Conservation (phyloP, 495 filamentous ascomycete species). For the Peziza echinospora region DNA sequence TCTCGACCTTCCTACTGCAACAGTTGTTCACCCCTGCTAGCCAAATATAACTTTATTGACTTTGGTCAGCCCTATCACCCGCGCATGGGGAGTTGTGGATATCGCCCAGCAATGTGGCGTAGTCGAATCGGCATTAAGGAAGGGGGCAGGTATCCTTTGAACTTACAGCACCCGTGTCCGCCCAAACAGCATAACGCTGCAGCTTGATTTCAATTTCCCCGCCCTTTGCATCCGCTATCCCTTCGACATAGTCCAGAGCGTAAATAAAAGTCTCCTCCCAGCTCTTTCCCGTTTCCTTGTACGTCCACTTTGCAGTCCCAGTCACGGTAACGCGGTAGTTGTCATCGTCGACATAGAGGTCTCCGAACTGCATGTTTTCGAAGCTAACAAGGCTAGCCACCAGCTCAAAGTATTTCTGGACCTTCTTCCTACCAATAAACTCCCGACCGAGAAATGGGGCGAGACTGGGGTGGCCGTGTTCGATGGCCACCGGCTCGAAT, state of each 20-base stretch:
- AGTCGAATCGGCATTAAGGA: too few species aligned
- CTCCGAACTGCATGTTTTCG: conserved; percentile 29
- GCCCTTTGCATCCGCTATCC: conserved; percentile 2
- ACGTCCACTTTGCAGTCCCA: conserved; percentile 30
- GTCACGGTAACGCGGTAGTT: conserved; percentile 26
- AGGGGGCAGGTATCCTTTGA: conserved; percentile 23
- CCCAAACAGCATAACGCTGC: conserved; percentile 36
- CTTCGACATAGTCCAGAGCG: conserved; percentile 27
- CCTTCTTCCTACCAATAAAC: conserved; percentile 28
- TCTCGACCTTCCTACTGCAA: too few species aligned
- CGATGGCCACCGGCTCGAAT: conserved; percentile 23
- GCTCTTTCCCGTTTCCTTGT: conserved; percentile 27
- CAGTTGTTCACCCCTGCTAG: neutral
- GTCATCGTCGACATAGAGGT: conserved; percentile 31
- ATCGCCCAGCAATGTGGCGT: neutral
- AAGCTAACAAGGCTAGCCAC: conserved; percentile 25
- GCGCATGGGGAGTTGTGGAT: neutral
- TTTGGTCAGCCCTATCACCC: neutral
- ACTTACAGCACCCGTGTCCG: conserved; percentile 33
- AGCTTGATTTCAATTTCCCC: conserved; percentile 21
- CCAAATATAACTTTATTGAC: neutral
- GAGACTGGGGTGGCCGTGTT: conserved; percentile 32
- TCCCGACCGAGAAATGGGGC: conserved; percentile 37
- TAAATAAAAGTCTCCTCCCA: conserved; percentile 42
- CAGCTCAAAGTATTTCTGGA: conserved; percentile 27